Conservation (phyloP, 1,284 basidiomycete genomes). For the Cutaneotrichosporon cyanovorans region DNA sequence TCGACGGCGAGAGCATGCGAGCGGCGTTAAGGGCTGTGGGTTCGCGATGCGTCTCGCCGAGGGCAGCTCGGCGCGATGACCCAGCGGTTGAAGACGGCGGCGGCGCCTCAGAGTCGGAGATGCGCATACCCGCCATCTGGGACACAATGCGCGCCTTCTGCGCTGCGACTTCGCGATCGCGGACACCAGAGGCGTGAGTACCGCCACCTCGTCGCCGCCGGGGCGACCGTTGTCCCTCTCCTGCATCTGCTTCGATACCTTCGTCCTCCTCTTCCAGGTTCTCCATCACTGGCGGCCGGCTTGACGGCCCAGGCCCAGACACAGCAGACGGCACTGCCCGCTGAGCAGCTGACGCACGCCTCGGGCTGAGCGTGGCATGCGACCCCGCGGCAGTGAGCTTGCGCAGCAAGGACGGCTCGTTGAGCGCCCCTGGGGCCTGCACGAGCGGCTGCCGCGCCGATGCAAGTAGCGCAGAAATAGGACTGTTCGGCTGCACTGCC, state of each 20-base stretch:
- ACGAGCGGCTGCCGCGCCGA: slow-evolving; percentile 82
- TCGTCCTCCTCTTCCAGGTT: slow-evolving; percentile 39
- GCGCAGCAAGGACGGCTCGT: slow-evolving; percentile 55
- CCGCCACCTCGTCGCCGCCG: neutral
- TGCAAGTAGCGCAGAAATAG: slow-evolving; percentile 79
- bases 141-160: slow-evolving; percentile 84
- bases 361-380: slow-evolving; percentile 38
- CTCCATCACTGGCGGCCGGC: slow-evolving; percentile 53
- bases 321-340: slow-evolving; percentile 2
- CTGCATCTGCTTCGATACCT: no score
- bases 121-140: slow-evolving; percentile 59
- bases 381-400: slow-evolving; percentile 49
- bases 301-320: slow-evolving; percentile 29
- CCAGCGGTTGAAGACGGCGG: neutral
- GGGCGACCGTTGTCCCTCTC: slow-evolving; percentile 37
- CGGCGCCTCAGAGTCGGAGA: slow-evolving; percentile 6
- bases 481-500: slow-evolving; percentile 88
- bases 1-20: neutral
- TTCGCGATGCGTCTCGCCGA: neutral
- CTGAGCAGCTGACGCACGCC: slow-evolving; percentile 25
- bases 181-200: slow-evolving; percentile 22
- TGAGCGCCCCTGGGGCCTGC: slow-evolving; percentile 52
- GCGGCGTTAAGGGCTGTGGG: slow-evolving; percentile 4
- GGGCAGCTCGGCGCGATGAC: neutral
- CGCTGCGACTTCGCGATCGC: slow-evolving; percentile 54